Evolutionary conservation across 2,329 filamentous ascomycete genomes (phyloP).

Genomic region (Fusarium dlaminii): DNA sequence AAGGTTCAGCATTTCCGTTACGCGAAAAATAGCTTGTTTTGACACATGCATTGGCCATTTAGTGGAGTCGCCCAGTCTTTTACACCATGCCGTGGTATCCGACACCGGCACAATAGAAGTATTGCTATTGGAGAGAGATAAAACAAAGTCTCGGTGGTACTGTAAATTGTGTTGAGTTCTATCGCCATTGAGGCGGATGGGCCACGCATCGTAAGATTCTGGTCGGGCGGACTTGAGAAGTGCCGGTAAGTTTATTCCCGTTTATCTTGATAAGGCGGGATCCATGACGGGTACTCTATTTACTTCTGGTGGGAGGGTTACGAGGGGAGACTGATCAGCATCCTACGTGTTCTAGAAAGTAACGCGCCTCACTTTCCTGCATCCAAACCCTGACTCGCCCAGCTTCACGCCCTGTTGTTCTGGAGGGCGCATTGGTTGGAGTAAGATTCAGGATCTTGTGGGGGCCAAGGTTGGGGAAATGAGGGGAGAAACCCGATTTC

Average conservation of each 20-base stretch:
- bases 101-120: slow-evolving; percentile 6
- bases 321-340: neutral
- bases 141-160: neutral
- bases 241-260: neutral
- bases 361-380: neutral
- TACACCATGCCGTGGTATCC: slow-evolving; percentile 6
- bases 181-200: neutral
- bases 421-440: slow-evolving; percentile 14
- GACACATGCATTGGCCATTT: slow-evolving; percentile 23
- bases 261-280: neutral
- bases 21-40: slow-evolving; percentile 31
- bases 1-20: slow-evolving; percentile 22
- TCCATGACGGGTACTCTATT: neutral
- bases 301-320: too few species aligned
- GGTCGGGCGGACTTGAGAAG: neutral
- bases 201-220: slow-evolving; percentile 9
- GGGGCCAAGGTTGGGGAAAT: slow-evolving; percentile 27
- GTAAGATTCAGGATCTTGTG: slow-evolving; percentile 11
- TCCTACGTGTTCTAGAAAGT: slow-evolving; percentile 11
- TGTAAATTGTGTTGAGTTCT: slow-evolving; percentile 1
- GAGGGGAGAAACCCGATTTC: slow-evolving; percentile 12
- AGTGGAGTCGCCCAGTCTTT: slow-evolving; percentile 23
- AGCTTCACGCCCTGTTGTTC: neutral
- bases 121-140: slow-evolving; percentile 13
- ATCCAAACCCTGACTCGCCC: slow-evolving; percentile 2